A percentile compares a stretch with the other conserved stretches of the same genome.
Evolutionary conservation across 2,329 filamentous ascomycete genomes (phyloP).

Genomic region (Venturia asperata): DNA sequence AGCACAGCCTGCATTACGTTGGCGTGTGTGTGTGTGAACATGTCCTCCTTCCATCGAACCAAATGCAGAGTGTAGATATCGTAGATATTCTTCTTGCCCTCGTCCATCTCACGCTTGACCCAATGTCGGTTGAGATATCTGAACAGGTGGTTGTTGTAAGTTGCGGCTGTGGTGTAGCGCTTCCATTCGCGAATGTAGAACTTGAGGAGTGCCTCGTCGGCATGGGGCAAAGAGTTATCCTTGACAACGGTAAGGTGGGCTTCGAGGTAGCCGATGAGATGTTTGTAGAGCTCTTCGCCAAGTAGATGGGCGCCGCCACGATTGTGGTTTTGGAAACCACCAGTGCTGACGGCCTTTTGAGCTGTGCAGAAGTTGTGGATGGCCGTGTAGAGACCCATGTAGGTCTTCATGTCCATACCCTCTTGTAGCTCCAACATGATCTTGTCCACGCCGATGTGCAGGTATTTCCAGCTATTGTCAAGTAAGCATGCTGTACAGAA

Average conservation of each 20-base stretch:
- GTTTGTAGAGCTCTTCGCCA: constrained; percentile 91
- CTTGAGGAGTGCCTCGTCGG: constrained; percentile 79
- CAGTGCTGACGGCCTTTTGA: constrained; percentile 75
- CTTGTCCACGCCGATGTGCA: constrained; percentile 79
- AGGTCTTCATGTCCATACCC: constrained; percentile 91
- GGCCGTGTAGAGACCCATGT: constrained; percentile 95
- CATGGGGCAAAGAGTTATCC: constrained; percentile 66
- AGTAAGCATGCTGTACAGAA: not conserved
- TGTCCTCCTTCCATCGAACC: constrained; percentile 87
- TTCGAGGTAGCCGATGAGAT: constrained; percentile 78
- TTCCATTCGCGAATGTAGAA: constrained; percentile 98
- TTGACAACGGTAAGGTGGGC: constrained; percentile 67
- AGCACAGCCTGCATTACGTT: constrained; percentile 95
- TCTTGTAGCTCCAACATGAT: constrained; percentile 91
- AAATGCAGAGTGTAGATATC: constrained; percentile 96
- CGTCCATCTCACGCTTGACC: constrained; percentile 98
- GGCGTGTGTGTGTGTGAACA: constrained; percentile 74
- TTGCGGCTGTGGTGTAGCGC: constrained; percentile 88
- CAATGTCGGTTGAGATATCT: constrained; percentile 94
- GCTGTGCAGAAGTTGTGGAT: constrained; percentile 99
- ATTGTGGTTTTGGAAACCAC: constrained; percentile 47
- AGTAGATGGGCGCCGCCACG: constrained; percentile 87
- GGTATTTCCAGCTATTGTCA: constrained; percentile 62
- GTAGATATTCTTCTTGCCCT: constrained; percentile 96
- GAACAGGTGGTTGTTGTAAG: constrained; percentile 97